Evolutionary conservation across 208 protist genomes (phyloP).

Genomic region (Acanthamoeba rhysodes): DNA sequence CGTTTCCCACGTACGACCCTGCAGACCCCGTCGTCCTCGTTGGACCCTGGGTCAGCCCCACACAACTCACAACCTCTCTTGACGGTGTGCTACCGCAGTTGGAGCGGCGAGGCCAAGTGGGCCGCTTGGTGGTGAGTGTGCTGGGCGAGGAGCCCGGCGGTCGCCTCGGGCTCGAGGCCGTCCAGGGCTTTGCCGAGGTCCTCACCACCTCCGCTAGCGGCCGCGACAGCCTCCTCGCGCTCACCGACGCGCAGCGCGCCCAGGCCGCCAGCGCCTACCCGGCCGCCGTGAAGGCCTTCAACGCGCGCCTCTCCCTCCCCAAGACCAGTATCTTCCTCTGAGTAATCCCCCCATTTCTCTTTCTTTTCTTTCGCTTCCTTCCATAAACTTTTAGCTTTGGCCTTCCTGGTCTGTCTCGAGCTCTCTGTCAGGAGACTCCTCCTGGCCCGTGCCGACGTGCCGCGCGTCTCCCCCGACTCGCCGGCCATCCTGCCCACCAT

Average conservation of each 20-base stretch:
- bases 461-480: too few species aligned
- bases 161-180: neutral
- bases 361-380: neutral
- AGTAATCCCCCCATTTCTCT: neutral
- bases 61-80: neutral
- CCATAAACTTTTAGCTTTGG: too few species aligned
- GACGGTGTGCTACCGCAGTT: neutral
- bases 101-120: neutral
- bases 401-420: too few species aligned
- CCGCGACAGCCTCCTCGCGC: neutral
- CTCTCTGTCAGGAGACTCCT: too few species aligned
- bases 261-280: neutral
- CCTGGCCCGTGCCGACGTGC: too few species aligned
- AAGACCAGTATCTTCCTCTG: conserved; percentile 31
- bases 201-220: neutral
- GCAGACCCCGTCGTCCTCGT: neutral
- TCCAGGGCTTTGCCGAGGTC: neutral
- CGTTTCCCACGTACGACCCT: conserved; percentile 20
- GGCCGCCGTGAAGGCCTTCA: neutral
- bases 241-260: neutral
- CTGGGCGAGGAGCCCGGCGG: conserved; percentile 11
- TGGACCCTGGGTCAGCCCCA: neutral
- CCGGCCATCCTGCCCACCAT: too few species aligned
- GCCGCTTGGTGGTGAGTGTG: neutral
- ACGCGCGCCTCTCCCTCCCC: neutral